Conservation (phyloP, 306 rosid genomes). For the Begonia masoniana region DNA sequence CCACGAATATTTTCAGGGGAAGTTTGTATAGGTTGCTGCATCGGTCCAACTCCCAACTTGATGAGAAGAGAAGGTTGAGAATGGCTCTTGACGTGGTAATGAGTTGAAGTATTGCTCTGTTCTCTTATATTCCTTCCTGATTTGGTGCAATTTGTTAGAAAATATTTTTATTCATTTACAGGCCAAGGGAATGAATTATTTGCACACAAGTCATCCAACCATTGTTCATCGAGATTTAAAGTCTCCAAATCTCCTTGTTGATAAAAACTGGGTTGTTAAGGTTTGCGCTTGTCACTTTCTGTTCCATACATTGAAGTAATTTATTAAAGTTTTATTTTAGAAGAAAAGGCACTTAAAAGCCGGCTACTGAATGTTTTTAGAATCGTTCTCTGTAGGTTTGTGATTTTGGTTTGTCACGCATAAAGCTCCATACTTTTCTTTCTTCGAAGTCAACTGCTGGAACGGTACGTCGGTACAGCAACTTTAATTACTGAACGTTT, state of each 20-base stretch:
- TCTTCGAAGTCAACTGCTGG: constrained; percentile 99
- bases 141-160: constrained; percentile 8
- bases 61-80: constrained; percentile 81
- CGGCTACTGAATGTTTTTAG: background rate
- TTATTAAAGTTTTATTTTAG: background rate
- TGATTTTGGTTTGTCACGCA: constrained; percentile 96
- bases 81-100: constrained; percentile 99
- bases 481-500: too few species aligned
- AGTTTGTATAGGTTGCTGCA: constrained; percentile 85
- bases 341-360: too few species aligned
- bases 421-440: constrained; percentile 82
- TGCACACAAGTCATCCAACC: constrained; percentile 93
- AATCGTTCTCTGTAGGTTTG: constrained; percentile 39
- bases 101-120: constrained; percentile 7
- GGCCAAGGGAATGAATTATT: constrained; percentile 99
- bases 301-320: constrained; percentile 1
- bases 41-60: constrained; percentile 82
- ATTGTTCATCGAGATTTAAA: constrained; percentile 58
- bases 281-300: constrained; percentile 19
- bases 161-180: constrained; percentile 12
- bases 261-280: constrained; percentile 96
- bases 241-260: constrained; percentile 71
- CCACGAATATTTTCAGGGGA: constrained; percentile 40
- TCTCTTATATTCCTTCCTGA: constrained; percentile 4
- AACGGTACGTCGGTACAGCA: constrained; percentile 65